A percentile compares a stretch with the other conserved stretches of the same genome.
Evolutionary conservation across 1,284 basidiomycete species (phyloP).

Genomic region (Kwoniella shivajii): DNA sequence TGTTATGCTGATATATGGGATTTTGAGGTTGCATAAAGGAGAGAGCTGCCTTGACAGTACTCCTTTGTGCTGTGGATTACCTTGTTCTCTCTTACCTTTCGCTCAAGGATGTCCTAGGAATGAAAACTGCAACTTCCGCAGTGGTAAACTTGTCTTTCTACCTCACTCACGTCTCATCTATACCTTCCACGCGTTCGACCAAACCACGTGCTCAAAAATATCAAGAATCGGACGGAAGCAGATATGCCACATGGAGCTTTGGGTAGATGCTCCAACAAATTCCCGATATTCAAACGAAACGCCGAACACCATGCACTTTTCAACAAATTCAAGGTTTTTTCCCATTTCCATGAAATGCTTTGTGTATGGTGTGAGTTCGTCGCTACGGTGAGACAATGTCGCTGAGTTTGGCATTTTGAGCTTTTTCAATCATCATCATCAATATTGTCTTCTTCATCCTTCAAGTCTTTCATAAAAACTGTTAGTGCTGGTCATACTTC

Average conservation of each 20-base stretch:
- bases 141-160: too few species aligned
- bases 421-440: not conserved
- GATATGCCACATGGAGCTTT: too few species aligned
- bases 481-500: conserved; percentile 2
- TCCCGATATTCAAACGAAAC: conserved; percentile 21
- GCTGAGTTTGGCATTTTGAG: conserved; percentile 1
- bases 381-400: too few species aligned
- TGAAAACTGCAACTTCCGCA: too few species aligned
- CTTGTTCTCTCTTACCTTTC: not conserved
- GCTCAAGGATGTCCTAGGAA: not conserved
- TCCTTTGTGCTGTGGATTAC: conserved; percentile 1
- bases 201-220: not conserved
- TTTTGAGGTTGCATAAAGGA: not conserved
- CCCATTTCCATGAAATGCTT: too few species aligned
- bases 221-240: not conserved
- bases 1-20: too few species aligned
- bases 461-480: conserved; percentile 13
- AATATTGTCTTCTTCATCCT: conserved; percentile 10
- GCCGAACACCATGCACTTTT: conserved; percentile 7
- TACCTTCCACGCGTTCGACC: too few species aligned
- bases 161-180: too few species aligned
- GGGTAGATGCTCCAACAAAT: conserved; percentile 7
- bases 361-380: not conserved
- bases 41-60: not conserved
- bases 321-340: not conserved